phyloP scores from a whole-genome alignment of 1,139 yeast species.

The Yamadazyma sp. region DNA sequence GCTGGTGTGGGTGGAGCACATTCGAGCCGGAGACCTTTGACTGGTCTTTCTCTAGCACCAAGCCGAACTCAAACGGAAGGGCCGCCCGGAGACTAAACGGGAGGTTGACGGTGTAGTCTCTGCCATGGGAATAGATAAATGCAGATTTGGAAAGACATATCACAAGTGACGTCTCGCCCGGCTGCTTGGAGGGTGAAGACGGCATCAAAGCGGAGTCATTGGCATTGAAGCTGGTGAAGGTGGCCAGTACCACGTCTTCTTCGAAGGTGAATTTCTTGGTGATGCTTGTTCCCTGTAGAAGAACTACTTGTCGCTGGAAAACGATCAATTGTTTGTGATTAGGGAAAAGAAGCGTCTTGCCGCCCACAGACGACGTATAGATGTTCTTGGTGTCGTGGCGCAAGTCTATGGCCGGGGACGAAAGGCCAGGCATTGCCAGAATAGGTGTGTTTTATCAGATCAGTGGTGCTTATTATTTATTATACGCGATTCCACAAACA shows the following conservation, averaged over 20 bases:
- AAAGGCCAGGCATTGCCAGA: not conserved
- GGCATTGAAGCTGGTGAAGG: conserved; percentile 32
- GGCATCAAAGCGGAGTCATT: conserved; percentile 6
- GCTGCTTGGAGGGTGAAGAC: no score
- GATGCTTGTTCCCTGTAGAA: conserved; percentile 47
- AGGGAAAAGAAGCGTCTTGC: conserved; percentile 23
- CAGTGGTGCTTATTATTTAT: not conserved
- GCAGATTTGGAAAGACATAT: conserved; percentile 53
- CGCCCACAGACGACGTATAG: conserved; percentile 7
- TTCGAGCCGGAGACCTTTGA: conserved; percentile 11
- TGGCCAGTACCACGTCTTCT: conserved; percentile 48
- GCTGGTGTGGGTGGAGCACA: conserved; percentile 18
- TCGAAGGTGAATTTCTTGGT: conserved; percentile 51
- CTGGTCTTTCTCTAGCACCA: conserved; percentile 55
- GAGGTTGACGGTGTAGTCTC: conserved; percentile 56
- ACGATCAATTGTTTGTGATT: conserved; percentile 31
- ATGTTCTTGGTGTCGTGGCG: conserved; percentile 7
- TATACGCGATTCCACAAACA: conserved; percentile 1
- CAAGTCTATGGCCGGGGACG: conserved; percentile 13
- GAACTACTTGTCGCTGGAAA: conserved; percentile 21
- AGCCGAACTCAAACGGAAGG: conserved; percentile 61
- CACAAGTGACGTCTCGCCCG: conserved; percentile 36
- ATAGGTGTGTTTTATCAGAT: no score
- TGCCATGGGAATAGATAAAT: conserved; percentile 61
- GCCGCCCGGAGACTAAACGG: conserved; percentile 63